phyloP scores from a whole-genome alignment of 768 basidiomycete species.

The Xerocomus potaroensis region DNA sequence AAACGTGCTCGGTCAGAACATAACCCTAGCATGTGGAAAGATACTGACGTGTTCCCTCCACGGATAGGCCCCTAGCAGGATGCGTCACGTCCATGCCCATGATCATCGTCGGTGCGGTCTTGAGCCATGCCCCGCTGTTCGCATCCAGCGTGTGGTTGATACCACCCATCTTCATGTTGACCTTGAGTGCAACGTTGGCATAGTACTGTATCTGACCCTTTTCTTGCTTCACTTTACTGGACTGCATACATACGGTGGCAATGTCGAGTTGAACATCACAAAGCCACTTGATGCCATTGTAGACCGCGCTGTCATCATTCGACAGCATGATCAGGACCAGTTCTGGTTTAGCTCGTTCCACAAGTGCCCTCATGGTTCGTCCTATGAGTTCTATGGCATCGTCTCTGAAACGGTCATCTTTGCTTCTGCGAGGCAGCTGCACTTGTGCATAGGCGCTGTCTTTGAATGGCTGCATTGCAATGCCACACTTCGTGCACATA shows the following conservation, averaged over 20 bases:
- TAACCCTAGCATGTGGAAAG: not conserved
- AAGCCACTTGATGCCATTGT: slow-evolving; percentile 47
- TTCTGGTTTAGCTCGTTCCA: slow-evolving; percentile 1
- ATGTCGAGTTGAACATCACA: slow-evolving; percentile 47
- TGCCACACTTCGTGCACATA: slow-evolving; percentile 66
- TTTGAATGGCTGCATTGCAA: slow-evolving; percentile 38
- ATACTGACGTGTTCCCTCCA: slow-evolving; percentile 39
- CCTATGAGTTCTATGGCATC: slow-evolving; percentile 38
- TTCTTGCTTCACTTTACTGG: slow-evolving; percentile 48
- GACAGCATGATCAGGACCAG: slow-evolving; percentile 45
- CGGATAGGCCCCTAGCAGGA: slow-evolving; percentile 57
- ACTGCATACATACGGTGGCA: slow-evolving; percentile 68
- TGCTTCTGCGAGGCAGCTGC: slow-evolving; percentile 42
- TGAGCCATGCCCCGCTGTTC: slow-evolving; percentile 37
- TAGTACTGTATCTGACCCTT: slow-evolving; percentile 53
- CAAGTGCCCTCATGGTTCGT: not conserved
- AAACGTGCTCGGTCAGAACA: not conserved
- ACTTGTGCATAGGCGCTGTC: slow-evolving; percentile 32
- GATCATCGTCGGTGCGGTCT: slow-evolving; percentile 44
- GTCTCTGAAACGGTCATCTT: slow-evolving; percentile 47
- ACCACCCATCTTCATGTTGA: slow-evolving; percentile 55
- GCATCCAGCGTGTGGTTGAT: slow-evolving; percentile 46
- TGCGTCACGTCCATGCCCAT: slow-evolving; percentile 70
- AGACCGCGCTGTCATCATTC: slow-evolving; percentile 43
- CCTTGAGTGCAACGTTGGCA: slow-evolving; percentile 53